These are phyloP conservation scores for Gastrolobium bilobum DNA, from an alignment of 306 rosid genomes.

Conservation along the genomic window DNA sequence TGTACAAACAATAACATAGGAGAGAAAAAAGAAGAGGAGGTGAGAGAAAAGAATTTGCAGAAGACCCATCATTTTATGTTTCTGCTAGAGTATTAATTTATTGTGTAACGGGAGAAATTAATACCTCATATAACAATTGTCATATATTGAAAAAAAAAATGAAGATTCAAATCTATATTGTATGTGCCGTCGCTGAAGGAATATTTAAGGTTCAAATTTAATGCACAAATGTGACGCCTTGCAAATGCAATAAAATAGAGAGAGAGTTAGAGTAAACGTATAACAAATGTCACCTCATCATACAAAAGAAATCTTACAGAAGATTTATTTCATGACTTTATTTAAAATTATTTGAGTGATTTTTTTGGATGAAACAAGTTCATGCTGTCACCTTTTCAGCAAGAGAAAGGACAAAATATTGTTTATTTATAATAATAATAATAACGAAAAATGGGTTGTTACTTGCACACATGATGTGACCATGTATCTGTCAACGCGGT, in stretches of 20 bases:
- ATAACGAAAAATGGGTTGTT: not conserved
- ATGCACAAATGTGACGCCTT: not conserved
- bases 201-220: no score
- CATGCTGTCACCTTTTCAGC: not conserved
- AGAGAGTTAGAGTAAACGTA: not conserved
- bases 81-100: no score
- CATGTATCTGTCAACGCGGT: conserved; percentile 4
- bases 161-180: no score
- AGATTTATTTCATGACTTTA: not conserved
- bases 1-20: no score
- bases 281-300: not conserved
- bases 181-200: not conserved
- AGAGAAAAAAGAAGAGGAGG: no score
- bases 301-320: not conserved
- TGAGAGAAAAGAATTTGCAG: no score
- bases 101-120: no score
- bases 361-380: conserved; percentile 1
- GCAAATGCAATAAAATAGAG: not conserved
- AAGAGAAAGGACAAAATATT: not conserved
- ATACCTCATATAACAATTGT: no score
- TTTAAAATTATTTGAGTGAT: not conserved
- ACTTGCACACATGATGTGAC: not conserved
- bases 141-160: no score
- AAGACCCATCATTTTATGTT: no score
- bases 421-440: not conserved